Percentiles rank a stretch among this genome's conserved stretches.
Evolutionary conservation across 768 basidiomycete species (phyloP).

Genomic region (Leccinum uliginosum): DNA sequence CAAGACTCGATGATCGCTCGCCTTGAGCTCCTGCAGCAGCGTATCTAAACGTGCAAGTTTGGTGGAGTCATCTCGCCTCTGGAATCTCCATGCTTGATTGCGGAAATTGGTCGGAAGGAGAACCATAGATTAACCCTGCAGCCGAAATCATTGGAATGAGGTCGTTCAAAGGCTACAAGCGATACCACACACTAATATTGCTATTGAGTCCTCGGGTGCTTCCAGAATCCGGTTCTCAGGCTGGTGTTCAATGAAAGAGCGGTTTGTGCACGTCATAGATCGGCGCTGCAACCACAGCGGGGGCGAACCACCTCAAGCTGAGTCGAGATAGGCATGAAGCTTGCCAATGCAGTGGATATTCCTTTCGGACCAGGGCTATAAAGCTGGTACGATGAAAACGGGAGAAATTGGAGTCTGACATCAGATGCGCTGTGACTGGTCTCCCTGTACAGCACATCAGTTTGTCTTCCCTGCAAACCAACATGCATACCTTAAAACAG

Average conservation of each 20-base stretch:
- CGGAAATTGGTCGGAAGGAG: slow-evolving; percentile 72
- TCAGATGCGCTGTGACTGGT: slow-evolving; percentile 16
- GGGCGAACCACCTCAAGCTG: slow-evolving; percentile 78
- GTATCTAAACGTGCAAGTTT: slow-evolving; percentile 89
- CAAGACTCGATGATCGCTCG: slow-evolving; percentile 87
- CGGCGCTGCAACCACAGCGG: slow-evolving; percentile 79
- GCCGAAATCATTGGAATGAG: slow-evolving; percentile 59
- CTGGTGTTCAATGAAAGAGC: slow-evolving; percentile 74
- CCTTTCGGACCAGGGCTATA: slow-evolving; percentile 47
- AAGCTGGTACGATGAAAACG: slow-evolving; percentile 29
- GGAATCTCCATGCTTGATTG: slow-evolving; percentile 86
- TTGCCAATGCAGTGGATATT: slow-evolving; percentile 64
- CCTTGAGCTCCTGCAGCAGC: slow-evolving; percentile 86
- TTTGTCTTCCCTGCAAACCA: neutral
- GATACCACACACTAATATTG: slow-evolving; percentile 79
- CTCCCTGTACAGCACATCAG: slow-evolving; percentile 18
- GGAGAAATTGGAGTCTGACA: slow-evolving; percentile 12
- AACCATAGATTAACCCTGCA: slow-evolving; percentile 61
- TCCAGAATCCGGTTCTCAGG: slow-evolving; percentile 54
- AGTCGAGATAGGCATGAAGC: slow-evolving; percentile 79
- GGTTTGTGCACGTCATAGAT: slow-evolving; percentile 63
- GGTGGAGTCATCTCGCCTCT: slow-evolving; percentile 91
- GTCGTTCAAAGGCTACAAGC: slow-evolving; percentile 46
- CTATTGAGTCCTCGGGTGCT: slow-evolving; percentile 69
- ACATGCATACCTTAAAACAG: slow-evolving; percentile 42